phyloP scores from a whole-genome alignment of 2,329 filamentous ascomycete genomes.

The Xylogone sp. region DNA sequence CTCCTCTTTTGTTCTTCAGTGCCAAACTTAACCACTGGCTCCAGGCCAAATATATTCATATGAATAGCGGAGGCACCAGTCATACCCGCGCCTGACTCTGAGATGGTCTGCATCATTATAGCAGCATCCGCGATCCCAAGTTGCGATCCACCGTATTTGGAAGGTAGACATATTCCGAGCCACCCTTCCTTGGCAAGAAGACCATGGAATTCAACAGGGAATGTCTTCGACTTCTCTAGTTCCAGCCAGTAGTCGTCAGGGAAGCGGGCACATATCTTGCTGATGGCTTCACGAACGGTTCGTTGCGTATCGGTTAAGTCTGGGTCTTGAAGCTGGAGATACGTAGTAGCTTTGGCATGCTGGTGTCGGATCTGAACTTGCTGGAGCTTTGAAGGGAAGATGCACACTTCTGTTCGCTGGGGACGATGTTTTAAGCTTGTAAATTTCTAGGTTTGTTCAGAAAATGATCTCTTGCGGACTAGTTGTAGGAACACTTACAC shows the following conservation, averaged over 20 bases:
- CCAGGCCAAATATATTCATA: constrained; percentile 69
- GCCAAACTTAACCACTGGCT: constrained; percentile 68
- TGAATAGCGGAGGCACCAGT: constrained; percentile 59
- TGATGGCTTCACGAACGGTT: constrained; percentile 63
- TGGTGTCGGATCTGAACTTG: too few relatives aligned
- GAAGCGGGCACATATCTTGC: constrained; percentile 63
- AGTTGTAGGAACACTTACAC: background rate
- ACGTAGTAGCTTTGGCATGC: background rate
- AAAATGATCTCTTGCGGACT: background rate
- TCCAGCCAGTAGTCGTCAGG: constrained; percentile 72
- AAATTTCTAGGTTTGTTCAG: background rate
- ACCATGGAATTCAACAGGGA: constrained; percentile 70
- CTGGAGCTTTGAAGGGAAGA: too few relatives aligned
- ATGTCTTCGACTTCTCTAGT: constrained; percentile 61
- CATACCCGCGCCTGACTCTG: constrained; percentile 72
- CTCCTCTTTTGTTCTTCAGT: constrained; percentile 55
- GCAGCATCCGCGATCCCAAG: constrained; percentile 75
- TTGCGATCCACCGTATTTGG: constrained; percentile 66
- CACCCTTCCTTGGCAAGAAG: constrained; percentile 70
- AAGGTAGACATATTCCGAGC: constrained; percentile 74
- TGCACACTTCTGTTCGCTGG: background rate
- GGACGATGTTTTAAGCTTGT: background rate
- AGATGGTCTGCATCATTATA: constrained; percentile 80
- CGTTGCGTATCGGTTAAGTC: constrained; percentile 69
- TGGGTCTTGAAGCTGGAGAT: background rate